Percentiles rank a stretch among this genome's conserved stretches.
These are phyloP conservation scores for Solanum infundibuliforme DNA, from an alignment of 257 asterid species.

Conservation along the genomic window DNA sequence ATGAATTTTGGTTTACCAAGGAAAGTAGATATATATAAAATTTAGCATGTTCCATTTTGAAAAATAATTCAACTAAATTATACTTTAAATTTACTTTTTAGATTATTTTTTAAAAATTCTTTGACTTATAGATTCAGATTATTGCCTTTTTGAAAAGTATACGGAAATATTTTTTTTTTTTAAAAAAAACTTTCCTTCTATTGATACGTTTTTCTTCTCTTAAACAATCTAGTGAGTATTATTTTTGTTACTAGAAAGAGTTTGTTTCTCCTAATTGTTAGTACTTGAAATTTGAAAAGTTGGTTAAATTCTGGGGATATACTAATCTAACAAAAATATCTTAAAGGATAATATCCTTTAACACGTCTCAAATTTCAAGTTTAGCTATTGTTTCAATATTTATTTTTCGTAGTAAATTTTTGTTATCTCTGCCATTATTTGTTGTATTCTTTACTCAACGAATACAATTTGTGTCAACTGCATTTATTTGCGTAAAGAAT, in stretches of 20 bases:
- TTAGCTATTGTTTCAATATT: background rate
- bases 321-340: background rate
- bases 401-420: background rate
- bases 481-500: too few species aligned
- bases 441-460: background rate
- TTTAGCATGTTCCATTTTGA: background rate
- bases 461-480: background rate
- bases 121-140: background rate
- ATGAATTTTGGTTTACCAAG: background rate
- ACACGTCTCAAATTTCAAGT: background rate
- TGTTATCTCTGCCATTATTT: too few species aligned
- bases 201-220: background rate
- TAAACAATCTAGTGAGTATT: background rate
- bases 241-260: background rate
- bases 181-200: background rate
- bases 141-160: background rate
- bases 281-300: background rate
- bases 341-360: background rate
- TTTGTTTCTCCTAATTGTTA: background rate
- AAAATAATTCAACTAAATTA: too few species aligned
- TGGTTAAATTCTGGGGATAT: background rate
- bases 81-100: background rate
- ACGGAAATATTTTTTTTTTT: background rate
- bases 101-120: too few species aligned
- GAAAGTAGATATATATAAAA: background rate